phyloP scores from a whole-genome alignment of 257 asterid species.

The Euphrasia confusa region DNA sequence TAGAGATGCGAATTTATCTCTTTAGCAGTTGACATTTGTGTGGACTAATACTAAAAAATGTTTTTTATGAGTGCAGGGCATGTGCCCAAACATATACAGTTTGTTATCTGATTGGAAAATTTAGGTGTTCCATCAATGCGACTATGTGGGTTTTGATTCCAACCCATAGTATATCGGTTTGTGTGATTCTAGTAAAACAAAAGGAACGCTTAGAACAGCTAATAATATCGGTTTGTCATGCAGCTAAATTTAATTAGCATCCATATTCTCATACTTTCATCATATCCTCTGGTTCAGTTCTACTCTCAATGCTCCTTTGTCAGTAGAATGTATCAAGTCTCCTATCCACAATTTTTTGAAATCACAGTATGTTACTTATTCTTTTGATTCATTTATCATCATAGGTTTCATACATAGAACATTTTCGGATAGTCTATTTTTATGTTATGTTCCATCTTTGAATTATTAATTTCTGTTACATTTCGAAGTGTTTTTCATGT shows the following conservation, averaged over 20 bases:
- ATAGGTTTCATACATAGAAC: neutral
- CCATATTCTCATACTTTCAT: neutral
- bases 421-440: conserved; percentile 12
- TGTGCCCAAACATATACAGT: neutral
- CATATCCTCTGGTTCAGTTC: neutral
- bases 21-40: neutral
- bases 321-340: neutral
- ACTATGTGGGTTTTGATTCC: neutral
- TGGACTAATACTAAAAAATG: conserved; percentile 5
- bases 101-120: conserved; percentile 4
- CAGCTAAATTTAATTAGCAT: neutral
- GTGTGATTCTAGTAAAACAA: too few species aligned
- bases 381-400: neutral
- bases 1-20: neutral
- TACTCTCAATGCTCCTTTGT: neutral
- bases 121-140: neutral
- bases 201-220: neutral
- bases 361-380: neutral
- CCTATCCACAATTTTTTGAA: neutral
- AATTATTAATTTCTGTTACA: neutral
- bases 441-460: conserved; percentile 6
- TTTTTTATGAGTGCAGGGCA: neutral
- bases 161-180: too few species aligned
- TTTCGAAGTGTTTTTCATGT: conserved; percentile 17
- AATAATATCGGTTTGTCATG: conserved; percentile 2